Conservation (phyloP, 441 rosid species). For the Populus tomentosa region DNA sequence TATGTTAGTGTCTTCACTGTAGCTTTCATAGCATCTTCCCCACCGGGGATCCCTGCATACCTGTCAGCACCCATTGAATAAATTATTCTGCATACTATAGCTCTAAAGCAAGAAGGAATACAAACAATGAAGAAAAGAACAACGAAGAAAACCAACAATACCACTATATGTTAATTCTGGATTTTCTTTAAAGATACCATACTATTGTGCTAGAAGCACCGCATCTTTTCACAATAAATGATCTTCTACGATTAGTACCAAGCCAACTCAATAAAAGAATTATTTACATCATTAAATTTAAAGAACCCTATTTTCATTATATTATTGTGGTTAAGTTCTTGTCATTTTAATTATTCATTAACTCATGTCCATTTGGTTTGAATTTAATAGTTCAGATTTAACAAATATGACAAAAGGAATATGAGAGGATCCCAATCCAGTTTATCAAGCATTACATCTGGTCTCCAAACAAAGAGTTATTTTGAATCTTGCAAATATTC, state of each 20-base stretch:
- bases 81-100: slow-evolving; percentile 9
- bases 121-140: not conserved
- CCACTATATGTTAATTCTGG: not conserved
- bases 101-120: not conserved
- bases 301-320: not conserved
- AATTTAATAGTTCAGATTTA: not conserved
- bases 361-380: not conserved
- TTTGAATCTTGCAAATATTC: not conserved
- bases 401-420: not conserved
- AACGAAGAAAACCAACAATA: not conserved
- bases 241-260: not conserved
- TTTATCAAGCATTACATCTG: not conserved
- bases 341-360: not conserved
- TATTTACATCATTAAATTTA: too few relatives aligned
- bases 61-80: slow-evolving; percentile 32
- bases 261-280: not conserved
- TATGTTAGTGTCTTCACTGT: slow-evolving; percentile 60
- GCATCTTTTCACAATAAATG: not conserved
- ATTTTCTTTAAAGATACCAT: not conserved
- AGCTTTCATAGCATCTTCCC: slow-evolving; percentile 89
- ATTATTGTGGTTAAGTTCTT: not conserved
- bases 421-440: not conserved
- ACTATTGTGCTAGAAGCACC: not conserved
- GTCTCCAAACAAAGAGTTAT: not conserved
- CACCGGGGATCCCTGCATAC: slow-evolving; percentile 80